Evolutionary conservation across 2,329 filamentous ascomycete genomes (phyloP).

Genomic region (Aspergillus tamarii): DNA sequence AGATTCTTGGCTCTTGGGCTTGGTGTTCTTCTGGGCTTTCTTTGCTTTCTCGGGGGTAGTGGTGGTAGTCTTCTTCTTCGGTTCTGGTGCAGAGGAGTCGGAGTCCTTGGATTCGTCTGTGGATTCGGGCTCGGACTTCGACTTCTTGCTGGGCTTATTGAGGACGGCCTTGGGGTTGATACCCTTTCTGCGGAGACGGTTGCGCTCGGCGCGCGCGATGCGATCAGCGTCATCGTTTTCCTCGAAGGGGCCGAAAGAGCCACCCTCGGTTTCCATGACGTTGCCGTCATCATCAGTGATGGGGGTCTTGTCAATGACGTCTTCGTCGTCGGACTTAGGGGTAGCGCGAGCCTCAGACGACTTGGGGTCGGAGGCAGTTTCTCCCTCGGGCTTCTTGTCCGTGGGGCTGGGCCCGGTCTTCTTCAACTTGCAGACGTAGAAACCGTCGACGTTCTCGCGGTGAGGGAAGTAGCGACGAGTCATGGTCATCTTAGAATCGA

Average conservation of each 20-base stretch:
- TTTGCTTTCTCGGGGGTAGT: slow-evolving; percentile 19
- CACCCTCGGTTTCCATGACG: slow-evolving; percentile 41
- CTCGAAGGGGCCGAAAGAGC: slow-evolving; percentile 73
- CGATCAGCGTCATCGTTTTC: slow-evolving; percentile 72
- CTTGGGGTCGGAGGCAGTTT: slow-evolving; percentile 27
- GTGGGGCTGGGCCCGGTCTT: slow-evolving; percentile 78
- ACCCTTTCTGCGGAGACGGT: slow-evolving; percentile 73
- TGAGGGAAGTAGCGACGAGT: slow-evolving; percentile 88
- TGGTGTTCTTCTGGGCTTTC: slow-evolving; percentile 26
- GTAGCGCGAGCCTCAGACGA: slow-evolving; percentile 25
- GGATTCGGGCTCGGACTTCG: slow-evolving; percentile 27
- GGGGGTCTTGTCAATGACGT: slow-evolving; percentile 69
- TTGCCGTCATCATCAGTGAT: slow-evolving; percentile 53
- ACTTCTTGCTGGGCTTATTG: slow-evolving; percentile 40
- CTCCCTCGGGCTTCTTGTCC: slow-evolving; percentile 28
- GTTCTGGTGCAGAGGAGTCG: slow-evolving; percentile 25
- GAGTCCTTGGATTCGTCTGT: slow-evolving; percentile 17
- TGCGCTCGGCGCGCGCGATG: slow-evolving; percentile 73
- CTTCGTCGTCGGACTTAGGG: slow-evolving; percentile 43
- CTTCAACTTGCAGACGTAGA: slow-evolving; percentile 97
- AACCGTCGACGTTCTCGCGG: slow-evolving; percentile 93
- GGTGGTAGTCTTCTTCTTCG: slow-evolving; percentile 19
- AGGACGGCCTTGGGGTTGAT: slow-evolving; percentile 68
- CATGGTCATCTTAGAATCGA: slow-evolving; percentile 81
- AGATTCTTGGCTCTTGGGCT: background rate